phyloP scores from a whole-genome alignment of 2,329 filamentous ascomycete genomes.

The Aspergillus spinulosporus region DNA sequence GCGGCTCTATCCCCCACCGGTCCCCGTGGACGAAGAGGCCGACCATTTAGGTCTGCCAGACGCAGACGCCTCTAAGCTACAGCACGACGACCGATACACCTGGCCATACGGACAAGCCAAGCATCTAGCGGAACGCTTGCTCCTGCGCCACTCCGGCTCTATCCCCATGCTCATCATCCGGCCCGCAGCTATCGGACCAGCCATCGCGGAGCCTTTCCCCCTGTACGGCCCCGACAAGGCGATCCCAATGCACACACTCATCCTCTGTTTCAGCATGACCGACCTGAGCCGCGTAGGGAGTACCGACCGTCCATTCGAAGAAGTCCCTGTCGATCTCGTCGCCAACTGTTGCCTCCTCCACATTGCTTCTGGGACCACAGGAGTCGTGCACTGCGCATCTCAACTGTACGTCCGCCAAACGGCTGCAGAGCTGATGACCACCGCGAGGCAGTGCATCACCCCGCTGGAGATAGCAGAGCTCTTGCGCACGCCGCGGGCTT shows the following conservation, averaged over 20 bases:
- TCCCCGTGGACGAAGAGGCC: background rate
- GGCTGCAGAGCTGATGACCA: background rate
- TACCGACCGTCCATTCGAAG: slow-evolving; percentile 13
- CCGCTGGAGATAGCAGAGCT: background rate
- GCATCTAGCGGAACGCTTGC: slow-evolving; percentile 20
- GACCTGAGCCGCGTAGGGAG: background rate
- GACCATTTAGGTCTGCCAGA: slow-evolving; percentile 14
- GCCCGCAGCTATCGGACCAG: slow-evolving; percentile 21
- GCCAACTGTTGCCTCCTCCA: slow-evolving; percentile 21
- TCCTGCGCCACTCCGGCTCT: slow-evolving; percentile 3
- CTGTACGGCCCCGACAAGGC: slow-evolving; percentile 20
- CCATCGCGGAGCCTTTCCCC: slow-evolving; percentile 20
- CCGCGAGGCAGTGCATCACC: background rate
- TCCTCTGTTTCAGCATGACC: background rate
- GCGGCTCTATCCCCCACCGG: slow-evolving; percentile 5
- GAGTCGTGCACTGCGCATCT: slow-evolving; percentile 18
- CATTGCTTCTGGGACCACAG: slow-evolving; percentile 12
- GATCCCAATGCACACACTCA: slow-evolving; percentile 13
- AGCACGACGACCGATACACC: slow-evolving; percentile 12
- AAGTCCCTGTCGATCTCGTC: slow-evolving; percentile 24
- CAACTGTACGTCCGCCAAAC: background rate
- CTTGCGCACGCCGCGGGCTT: background rate
- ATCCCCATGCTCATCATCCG: slow-evolving; percentile 19
- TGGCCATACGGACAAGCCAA: slow-evolving; percentile 23
- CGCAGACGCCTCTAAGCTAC: slow-evolving; percentile 8